Evolutionary conservation across 2,329 filamentous ascomycete species (phyloP), one percentile per base, ranked within the genome.

Genomic region (Colletotrichum acutatum): DNA sequence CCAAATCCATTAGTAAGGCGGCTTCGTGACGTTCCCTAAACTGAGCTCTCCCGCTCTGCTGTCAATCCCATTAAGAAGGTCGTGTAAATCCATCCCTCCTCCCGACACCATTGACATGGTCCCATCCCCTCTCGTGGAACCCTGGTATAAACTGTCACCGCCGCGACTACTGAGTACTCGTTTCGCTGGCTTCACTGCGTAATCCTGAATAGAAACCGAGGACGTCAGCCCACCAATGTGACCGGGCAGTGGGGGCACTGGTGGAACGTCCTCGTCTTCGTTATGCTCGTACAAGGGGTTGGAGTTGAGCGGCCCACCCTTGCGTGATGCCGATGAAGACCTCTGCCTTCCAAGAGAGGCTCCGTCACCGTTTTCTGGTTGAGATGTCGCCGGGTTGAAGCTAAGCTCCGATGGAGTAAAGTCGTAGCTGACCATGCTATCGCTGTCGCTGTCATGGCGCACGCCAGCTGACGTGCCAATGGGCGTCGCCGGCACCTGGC

Each of bases 341-440:
- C 81, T 76, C 74, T 79, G 77, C 14, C 77, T 76, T 76, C 79
- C 52, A 72, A 64, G 78, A 77, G 14, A 77, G 77, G 22, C 76
- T 76, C 66, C 68, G 37, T 80, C 78, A 30, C 75, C 76, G 19
- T 78, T 77, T 28, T 80, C 81, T 26, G 75, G 70, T 54, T 72
- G 68, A 16, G 68, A 62, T 28, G 70, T 75, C 71, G 77, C 79
- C 68, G 77, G 86, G 77, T 89, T 90, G 79, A 90, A 91, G 52
- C 90, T 92, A 24, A 90, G 82, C 78, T 94, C 92, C 7, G 91
- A 93, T n/a, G 89, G 86, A 57, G 89, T 89, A 75, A 90, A 87
- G 69, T 94, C 92, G 75, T 91, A 93, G 83, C 91, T 93, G 75
- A 92, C 88, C 85, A 94, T 89, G 80, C 91, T 94, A 66, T 94